Conservation (phyloP, 164 flowering plant genomes). For the Liquidambar formosana region DNA sequence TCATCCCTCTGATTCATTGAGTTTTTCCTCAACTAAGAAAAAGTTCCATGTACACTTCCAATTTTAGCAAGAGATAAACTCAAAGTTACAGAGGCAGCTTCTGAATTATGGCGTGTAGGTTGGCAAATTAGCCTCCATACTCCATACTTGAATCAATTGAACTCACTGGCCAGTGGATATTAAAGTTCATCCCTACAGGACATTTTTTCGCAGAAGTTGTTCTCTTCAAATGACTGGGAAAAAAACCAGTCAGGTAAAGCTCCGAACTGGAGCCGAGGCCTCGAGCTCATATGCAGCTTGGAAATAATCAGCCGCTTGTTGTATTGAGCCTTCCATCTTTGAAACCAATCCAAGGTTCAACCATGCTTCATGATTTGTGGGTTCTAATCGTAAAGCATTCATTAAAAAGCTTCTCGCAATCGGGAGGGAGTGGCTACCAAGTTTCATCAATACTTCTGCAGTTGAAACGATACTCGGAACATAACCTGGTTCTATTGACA, state of each 20-base stretch:
- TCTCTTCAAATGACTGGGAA: neutral
- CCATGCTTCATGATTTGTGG: constrained; percentile 92
- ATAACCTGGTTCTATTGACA: constrained; percentile 81
- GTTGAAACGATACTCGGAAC: constrained; percentile 83
- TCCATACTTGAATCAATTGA: too few relatives aligned
- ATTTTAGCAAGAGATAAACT: neutral
- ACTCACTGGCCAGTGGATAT: too few relatives aligned
- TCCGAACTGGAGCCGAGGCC: constrained; percentile 70
- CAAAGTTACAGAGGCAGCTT: neutral
- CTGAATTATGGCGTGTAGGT: neutral
- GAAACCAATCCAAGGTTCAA: constrained; percentile 70
- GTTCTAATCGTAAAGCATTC: constrained; percentile 79
- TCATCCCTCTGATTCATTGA: too few relatives aligned
- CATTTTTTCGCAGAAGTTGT: too few relatives aligned
- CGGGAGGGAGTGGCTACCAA: constrained; percentile 49
- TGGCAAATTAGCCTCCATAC: too few relatives aligned
- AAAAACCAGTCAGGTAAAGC: neutral
- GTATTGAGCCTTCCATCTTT: constrained; percentile 74
- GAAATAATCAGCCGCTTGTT: constrained; percentile 87
- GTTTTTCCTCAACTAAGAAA: too few relatives aligned
- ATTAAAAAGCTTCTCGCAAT: constrained; percentile 79
- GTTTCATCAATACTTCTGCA: constrained; percentile 62
- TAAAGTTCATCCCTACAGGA: too few relatives aligned
- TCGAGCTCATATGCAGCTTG: constrained; percentile 90
- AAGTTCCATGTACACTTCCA: too few relatives aligned